A percentile compares a stretch with the other conserved stretches of the same genome.
Conservation (phyloP, 2,329 filamentous ascomycete species). For the Epichloe uncinata region DNA sequence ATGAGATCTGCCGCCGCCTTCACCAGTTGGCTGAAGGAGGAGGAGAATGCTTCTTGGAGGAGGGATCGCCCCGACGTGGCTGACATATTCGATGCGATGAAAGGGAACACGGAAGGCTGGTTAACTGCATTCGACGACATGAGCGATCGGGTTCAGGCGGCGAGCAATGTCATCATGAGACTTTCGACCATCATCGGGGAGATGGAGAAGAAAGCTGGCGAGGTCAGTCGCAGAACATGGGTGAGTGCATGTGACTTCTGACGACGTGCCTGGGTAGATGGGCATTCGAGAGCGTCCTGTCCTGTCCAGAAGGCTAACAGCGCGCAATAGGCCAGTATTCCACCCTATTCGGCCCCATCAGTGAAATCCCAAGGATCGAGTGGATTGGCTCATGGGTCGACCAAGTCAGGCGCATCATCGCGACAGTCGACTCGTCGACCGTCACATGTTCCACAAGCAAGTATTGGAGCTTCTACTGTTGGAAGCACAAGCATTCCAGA, state of each 20-base stretch:
- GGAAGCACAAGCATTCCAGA: conserved; percentile 5
- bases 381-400: conserved; percentile 1
- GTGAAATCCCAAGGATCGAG: not conserved
- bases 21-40: conserved; percentile 56
- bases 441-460: conserved; percentile 4
- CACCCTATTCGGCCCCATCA: conserved; percentile 10
- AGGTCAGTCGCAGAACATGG: conserved; percentile 66
- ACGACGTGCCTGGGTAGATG: too few species aligned
- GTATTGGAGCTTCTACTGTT: conserved; percentile 8
- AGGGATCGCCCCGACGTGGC: conserved; percentile 48
- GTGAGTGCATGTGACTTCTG: conserved; percentile 31
- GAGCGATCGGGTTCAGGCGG: conserved; percentile 54
- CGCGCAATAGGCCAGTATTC: conserved; percentile 10
- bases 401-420: conserved; percentile 5
- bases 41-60: conserved; percentile 48
- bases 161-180: conserved; percentile 57
- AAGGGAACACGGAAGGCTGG: conserved; percentile 87
- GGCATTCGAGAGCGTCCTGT: not conserved
- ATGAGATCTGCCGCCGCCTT: conserved; percentile 65
- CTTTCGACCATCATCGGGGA: conserved; percentile 68
- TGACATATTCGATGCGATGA: conserved; percentile 79
- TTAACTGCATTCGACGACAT: conserved; percentile 65
- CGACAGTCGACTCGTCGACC: not conserved
- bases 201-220: conserved; percentile 73
- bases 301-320: not conserved